phyloP scores from a whole-genome alignment of 2,329 filamentous ascomycete species.

The Huntiella abstrusa region DNA sequence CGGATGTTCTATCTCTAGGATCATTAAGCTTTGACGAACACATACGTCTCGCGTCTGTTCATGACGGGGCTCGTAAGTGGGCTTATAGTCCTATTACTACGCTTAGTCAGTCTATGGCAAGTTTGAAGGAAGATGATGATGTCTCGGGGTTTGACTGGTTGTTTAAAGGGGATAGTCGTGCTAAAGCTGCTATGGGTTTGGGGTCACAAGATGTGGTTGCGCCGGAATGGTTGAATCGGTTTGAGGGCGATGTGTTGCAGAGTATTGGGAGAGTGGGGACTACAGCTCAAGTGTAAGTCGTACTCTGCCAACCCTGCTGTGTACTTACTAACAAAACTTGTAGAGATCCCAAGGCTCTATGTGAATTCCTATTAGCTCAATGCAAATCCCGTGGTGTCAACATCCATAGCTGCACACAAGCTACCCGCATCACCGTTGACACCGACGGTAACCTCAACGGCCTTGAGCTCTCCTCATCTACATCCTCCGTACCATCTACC shows the following conservation, averaged over 20 bases:
- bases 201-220: constrained; percentile 17
- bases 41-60: constrained; percentile 37
- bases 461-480: constrained; percentile 30
- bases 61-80: constrained; percentile 37
- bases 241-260: constrained; percentile 36
- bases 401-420: constrained; percentile 44
- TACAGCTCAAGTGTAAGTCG: constrained; percentile 45
- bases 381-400: constrained; percentile 41
- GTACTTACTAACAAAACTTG: not conserved
- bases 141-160: constrained; percentile 46
- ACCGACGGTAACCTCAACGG: constrained; percentile 29
- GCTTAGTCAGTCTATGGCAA: constrained; percentile 28
- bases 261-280: constrained; percentile 40
- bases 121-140: constrained; percentile 17
- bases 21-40: constrained; percentile 53
- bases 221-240: constrained; percentile 40
- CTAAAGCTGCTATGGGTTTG: constrained; percentile 26
- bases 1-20: constrained; percentile 37
- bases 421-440: constrained; percentile 33
- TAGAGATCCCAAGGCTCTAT: constrained; percentile 49
- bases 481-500: constrained; percentile 22
- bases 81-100: constrained; percentile 35
- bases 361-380: constrained; percentile 41
- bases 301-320: not conserved
- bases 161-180: constrained; percentile 41